These are phyloP conservation scores for Penicillium sp. DNA, from an alignment of 2,329 filamentous ascomycete genomes.

Conservation along the genomic window DNA sequence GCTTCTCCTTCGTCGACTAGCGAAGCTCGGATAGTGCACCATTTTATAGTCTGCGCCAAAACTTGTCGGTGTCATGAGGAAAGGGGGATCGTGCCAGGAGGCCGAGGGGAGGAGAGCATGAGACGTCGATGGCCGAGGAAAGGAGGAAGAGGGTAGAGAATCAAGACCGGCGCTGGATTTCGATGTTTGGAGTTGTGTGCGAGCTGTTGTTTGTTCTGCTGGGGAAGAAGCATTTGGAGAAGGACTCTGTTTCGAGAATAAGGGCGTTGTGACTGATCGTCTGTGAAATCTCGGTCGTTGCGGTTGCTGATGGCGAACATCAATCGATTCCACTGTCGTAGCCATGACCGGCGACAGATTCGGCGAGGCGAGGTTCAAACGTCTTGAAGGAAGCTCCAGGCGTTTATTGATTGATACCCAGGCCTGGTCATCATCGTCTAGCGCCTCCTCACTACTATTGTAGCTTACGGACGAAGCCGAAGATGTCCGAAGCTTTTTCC, in stretches of 20 bases:
- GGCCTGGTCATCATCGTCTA: constrained; percentile 31
- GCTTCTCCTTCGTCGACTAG: constrained; percentile 6
- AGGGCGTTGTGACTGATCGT: constrained; percentile 32
- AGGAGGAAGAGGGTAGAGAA: constrained; percentile 10
- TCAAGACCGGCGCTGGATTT: constrained; percentile 15
- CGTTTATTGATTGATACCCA: constrained; percentile 38
- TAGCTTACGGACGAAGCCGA: constrained; percentile 21
- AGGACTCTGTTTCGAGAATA: constrained; percentile 16
- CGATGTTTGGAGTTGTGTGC: constrained; percentile 18
- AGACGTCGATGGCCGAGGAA: not conserved
- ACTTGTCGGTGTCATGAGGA: constrained; percentile 12
- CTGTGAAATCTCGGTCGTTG: constrained; percentile 25
- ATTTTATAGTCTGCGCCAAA: constrained; percentile 11
- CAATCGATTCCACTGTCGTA: not conserved
- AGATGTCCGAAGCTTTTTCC: constrained; percentile 20
- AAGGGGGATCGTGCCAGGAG: constrained; percentile 6
- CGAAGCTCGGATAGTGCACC: constrained; percentile 9
- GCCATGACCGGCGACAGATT: constrained; percentile 6
- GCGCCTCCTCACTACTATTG: constrained; percentile 16
- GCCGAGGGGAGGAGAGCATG: not conserved
- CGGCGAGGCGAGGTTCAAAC: constrained; percentile 17
- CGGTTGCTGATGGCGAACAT: constrained; percentile 4
- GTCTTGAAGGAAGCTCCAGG: constrained; percentile 29
- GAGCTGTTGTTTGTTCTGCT: constrained; percentile 13
- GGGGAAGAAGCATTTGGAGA: not conserved